Conservation (phyloP, 2,329 filamentous ascomycete genomes). For the Phoma herbarum region DNA sequence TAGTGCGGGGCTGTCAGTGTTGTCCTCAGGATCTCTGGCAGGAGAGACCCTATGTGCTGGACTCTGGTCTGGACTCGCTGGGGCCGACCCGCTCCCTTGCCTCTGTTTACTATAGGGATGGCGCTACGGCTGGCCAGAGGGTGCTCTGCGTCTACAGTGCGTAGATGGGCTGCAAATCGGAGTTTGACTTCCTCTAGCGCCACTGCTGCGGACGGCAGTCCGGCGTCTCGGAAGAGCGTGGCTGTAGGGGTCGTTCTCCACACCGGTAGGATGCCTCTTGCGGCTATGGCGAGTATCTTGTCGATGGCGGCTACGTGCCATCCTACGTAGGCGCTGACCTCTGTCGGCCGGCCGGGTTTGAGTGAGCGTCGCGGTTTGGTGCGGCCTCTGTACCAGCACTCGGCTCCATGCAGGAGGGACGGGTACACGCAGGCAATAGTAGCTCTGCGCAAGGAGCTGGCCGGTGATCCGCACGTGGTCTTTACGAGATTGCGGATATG, state of each 20-base stretch:
- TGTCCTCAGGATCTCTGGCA: conserved; percentile 3
- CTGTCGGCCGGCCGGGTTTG: neutral
- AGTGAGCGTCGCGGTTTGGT: conserved; percentile 2
- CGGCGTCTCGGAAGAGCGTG: no score
- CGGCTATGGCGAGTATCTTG: conserved; percentile 4
- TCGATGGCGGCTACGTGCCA: conserved; percentile 9
- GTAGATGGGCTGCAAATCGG: neutral
- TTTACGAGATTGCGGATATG: conserved; percentile 8
- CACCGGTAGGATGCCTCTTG: no score
- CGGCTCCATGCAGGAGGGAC: conserved; percentile 10
- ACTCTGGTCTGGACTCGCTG: conserved; percentile 3
- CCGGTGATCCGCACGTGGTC: conserved; percentile 3
- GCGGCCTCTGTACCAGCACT: conserved; percentile 16
- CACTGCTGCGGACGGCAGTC: no score
- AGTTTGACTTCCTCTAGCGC: neutral
- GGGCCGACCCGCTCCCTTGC: neutral
- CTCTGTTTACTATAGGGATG: neutral
- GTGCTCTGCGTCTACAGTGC: conserved; percentile 2
- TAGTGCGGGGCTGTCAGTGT: conserved; percentile 3
- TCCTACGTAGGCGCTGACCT: conserved; percentile 9
- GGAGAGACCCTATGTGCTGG: conserved; percentile 3
- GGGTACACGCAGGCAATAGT: conserved; percentile 14
- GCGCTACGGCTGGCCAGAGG: neutral
- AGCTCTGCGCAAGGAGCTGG: conserved; percentile 15
- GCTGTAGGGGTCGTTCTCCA: no score